phyloP scores from a whole-genome alignment of 164 flowering plant genomes.

The Vitis labrusca region DNA sequence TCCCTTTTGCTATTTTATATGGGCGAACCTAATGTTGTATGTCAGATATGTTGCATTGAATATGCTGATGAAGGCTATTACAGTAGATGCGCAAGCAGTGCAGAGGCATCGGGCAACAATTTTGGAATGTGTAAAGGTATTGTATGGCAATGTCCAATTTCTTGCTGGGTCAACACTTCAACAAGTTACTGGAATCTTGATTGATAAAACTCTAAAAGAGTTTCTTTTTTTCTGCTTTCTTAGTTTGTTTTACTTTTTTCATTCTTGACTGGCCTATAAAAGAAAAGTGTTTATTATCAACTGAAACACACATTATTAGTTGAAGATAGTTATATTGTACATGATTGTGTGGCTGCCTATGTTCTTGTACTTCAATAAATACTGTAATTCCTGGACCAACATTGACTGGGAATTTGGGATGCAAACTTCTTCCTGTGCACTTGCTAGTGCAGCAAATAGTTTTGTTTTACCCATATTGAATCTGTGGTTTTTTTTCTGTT shows the following conservation, averaged over 20 bases:
- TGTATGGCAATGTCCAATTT: neutral
- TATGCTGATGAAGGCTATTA: slow-evolving; percentile 90
- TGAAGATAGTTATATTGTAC: neutral
- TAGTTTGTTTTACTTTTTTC: no score
- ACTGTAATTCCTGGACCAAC: neutral
- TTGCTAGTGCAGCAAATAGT: neutral
- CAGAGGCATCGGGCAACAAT: slow-evolving; percentile 96
- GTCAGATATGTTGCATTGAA: slow-evolving; percentile 96
- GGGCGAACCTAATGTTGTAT: slow-evolving; percentile 4
- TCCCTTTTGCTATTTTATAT: neutral
- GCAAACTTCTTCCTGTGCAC: neutral
- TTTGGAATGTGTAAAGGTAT: slow-evolving; percentile 98
- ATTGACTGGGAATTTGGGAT: neutral
- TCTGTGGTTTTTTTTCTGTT: no score
- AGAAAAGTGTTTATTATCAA: no score
- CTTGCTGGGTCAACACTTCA: no score
- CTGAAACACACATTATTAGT: no score
- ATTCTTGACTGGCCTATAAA: no score
- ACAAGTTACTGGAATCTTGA: no score
- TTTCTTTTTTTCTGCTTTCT: no score
- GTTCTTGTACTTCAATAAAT: neutral
- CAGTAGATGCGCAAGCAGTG: slow-evolving; percentile 92
- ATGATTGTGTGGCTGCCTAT: neutral
- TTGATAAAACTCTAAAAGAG: no score
- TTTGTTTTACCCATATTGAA: neutral